phyloP scores from a whole-genome alignment of 208 protist species.

The Wallacemonas sp. region DNA sequence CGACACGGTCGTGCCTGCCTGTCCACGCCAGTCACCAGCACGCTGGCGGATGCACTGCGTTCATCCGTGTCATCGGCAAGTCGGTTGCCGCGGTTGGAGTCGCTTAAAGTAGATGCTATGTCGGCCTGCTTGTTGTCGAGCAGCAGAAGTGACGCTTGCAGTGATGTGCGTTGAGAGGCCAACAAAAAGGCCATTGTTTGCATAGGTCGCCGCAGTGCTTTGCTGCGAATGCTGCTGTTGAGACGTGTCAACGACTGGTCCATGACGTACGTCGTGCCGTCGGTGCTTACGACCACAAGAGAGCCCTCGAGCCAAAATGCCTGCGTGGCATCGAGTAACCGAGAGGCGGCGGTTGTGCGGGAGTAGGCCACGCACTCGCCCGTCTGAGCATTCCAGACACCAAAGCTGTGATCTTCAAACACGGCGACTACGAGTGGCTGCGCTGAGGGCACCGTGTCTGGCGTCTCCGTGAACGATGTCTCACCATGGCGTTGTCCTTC shows the following conservation, averaged over 20 bases:
- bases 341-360: slow-evolving; percentile 17
- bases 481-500: no score
- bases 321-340: slow-evolving; percentile 18
- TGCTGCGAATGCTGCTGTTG: slow-evolving; percentile 66
- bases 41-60: slow-evolving; percentile 27
- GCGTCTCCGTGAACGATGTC: not conserved
- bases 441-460: not conserved
- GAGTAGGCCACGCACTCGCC: slow-evolving; percentile 55
- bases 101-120: not conserved
- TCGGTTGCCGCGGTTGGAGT: slow-evolving; percentile 20
- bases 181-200: slow-evolving; percentile 77
- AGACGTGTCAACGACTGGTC: slow-evolving; percentile 46
- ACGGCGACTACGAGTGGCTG: slow-evolving; percentile 22
- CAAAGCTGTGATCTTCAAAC: slow-evolving; percentile 48
- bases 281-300: slow-evolving; percentile 50
- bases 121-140: slow-evolving; percentile 4
- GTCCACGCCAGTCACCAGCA: slow-evolving; percentile 36
- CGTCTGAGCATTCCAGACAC: slow-evolving; percentile 56
- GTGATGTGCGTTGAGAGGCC: slow-evolving; percentile 62
- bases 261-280: slow-evolving; percentile 57
- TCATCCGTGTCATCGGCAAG: not conserved
- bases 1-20: slow-evolving; percentile 46
- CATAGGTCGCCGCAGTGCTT: slow-evolving; percentile 63
- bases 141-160: slow-evolving; percentile 45
- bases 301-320: slow-evolving; percentile 45